A percentile compares a stretch with the other conserved stretches of the same genome.
Evolutionary conservation across 2,329 filamentous ascomycete species (phyloP).

Genomic region (Neofusicoccum parvum): DNA sequence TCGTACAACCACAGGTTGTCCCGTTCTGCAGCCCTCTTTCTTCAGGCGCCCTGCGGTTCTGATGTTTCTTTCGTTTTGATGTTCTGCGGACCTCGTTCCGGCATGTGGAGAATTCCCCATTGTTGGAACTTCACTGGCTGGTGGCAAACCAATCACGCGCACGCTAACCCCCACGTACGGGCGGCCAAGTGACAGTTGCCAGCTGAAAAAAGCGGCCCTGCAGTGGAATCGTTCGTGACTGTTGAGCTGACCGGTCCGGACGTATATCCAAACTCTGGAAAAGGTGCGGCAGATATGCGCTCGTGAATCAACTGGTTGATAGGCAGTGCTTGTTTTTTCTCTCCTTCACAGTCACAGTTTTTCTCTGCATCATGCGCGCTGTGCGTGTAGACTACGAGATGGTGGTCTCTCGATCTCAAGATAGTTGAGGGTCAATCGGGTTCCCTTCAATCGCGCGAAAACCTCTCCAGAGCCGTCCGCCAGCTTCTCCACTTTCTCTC

Average conservation of each 20-base stretch:
- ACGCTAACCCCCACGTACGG: constrained; percentile 1
- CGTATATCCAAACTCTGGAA: not conserved
- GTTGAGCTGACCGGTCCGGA: not conserved
- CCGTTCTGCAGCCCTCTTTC: not conserved
- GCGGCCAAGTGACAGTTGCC: not conserved
- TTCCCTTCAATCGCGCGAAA: no score
- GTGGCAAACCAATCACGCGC: not conserved
- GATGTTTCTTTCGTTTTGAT: not conserved
- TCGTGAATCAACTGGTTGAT: not conserved
- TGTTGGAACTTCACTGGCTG: not conserved
- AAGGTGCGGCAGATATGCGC: not conserved
- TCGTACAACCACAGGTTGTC: constrained; percentile 1
- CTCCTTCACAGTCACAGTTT: not conserved
- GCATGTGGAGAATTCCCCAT: not conserved
- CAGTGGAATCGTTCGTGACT: not conserved
- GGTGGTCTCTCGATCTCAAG: no score
- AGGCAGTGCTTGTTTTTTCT: not conserved
- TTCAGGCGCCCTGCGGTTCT: not conserved
- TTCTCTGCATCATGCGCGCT: not conserved
- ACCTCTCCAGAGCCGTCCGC: no score
- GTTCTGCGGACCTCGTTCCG: not conserved
- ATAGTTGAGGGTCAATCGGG: no score
- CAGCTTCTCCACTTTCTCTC: not conserved
- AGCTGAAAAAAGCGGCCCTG: not conserved
- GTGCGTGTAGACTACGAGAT: not conserved